A percentile compares a stretch with the other conserved stretches of the same genome.
Conservation (phyloP, 495 filamentous ascomycete species). For the Aspergillus incahuasiensis region DNA sequence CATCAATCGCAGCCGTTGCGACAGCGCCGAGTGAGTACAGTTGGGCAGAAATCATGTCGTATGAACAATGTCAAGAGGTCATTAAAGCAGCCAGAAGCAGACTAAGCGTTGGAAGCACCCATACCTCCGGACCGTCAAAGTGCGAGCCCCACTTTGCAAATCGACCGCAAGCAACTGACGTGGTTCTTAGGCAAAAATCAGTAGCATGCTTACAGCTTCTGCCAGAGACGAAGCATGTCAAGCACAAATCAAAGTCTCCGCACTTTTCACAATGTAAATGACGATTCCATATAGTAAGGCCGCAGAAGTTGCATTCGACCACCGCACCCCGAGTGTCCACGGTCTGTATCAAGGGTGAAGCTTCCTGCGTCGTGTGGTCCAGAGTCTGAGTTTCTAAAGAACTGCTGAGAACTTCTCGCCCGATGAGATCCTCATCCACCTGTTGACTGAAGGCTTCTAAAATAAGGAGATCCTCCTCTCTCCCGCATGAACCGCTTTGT, state of each 20-base stretch:
- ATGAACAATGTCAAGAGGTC: too few species aligned
- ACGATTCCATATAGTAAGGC: conserved; percentile 23
- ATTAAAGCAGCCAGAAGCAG: too few species aligned
- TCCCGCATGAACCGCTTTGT: neutral
- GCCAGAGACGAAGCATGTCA: conserved; percentile 21
- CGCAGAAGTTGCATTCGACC: conserved; percentile 24
- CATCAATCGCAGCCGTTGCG: conserved; percentile 9
- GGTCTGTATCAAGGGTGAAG: conserved; percentile 5
- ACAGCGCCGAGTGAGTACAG: conserved; percentile 15
- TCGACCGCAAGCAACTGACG: too few species aligned
- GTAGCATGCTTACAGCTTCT: conserved; percentile 21
- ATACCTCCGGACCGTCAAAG: too few species aligned
- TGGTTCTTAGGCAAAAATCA: too few species aligned
- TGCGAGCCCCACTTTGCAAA: too few species aligned
- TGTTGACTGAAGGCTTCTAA: conserved; percentile 11
- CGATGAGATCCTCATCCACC: conserved; percentile 16
- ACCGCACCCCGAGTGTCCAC: conserved; percentile 22
- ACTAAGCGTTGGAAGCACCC: too few species aligned
- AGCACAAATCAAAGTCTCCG: conserved; percentile 21
- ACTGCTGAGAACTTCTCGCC: neutral
- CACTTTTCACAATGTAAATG: conserved; percentile 23
- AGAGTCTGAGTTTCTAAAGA: neutral
- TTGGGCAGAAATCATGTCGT: too few species aligned
- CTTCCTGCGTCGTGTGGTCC: conserved; percentile 10
- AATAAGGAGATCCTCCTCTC: conserved; percentile 1